Conservation (phyloP, 1,139 yeast species). For the Kazachstania sp. region DNA sequence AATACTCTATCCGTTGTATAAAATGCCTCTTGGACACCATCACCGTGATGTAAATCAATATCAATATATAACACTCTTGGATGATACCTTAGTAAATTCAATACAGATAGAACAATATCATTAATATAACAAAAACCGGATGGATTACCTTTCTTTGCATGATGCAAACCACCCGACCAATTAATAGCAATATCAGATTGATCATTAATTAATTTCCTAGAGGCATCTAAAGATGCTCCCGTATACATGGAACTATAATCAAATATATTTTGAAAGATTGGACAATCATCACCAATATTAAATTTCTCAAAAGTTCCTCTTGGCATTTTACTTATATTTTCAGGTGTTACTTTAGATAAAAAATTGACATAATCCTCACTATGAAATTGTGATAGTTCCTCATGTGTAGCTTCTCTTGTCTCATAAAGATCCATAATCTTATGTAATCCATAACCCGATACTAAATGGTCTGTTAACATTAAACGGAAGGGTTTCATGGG, state of each 20-base stretch:
- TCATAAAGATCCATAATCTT: constrained; percentile 84
- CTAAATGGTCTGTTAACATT: constrained; percentile 88
- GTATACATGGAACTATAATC: constrained; percentile 81
- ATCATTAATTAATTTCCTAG: constrained; percentile 71
- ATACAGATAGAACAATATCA: constrained; percentile 83
- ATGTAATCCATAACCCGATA: constrained; percentile 74
- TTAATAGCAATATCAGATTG: constrained; percentile 93
- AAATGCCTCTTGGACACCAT: constrained; percentile 97
- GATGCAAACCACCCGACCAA: constrained; percentile 97
- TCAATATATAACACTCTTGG: constrained; percentile 91
- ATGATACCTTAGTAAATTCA: constrained; percentile 74
- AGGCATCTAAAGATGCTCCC: constrained; percentile 90
- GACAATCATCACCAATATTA: constrained; percentile 96
- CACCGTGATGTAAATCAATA: constrained; percentile 95
- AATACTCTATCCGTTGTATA: constrained; percentile 91
- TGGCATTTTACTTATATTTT: constrained; percentile 52
- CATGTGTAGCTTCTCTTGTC: constrained; percentile 73
- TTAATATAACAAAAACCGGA: constrained; percentile 93
- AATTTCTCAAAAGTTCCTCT: constrained; percentile 57
- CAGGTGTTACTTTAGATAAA: constrained; percentile 73
- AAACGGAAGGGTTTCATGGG: constrained; percentile 98
- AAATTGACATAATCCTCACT: constrained; percentile 83
- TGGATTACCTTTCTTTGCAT: constrained; percentile 90
- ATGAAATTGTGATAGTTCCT: constrained; percentile 74
- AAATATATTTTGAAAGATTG: constrained; percentile 90